phyloP scores from a whole-genome alignment of 805 yeast genomes.

The Saturnispora halmiae region DNA sequence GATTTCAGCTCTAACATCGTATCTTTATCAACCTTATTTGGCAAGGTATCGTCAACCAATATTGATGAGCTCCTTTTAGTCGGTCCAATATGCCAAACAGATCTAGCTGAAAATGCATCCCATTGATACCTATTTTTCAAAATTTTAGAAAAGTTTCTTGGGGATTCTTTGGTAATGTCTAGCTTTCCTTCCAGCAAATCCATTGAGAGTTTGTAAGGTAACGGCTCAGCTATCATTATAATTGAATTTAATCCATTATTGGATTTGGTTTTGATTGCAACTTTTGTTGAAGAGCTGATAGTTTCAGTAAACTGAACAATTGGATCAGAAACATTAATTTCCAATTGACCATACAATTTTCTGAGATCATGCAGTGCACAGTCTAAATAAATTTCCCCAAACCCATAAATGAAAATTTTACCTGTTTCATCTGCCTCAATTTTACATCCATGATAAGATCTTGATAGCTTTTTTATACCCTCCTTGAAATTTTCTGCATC shows the following conservation, averaged over 20 bases:
- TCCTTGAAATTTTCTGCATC: constrained; percentile 66
- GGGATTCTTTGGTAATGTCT: constrained; percentile 21
- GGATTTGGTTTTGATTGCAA: constrained; percentile 55
- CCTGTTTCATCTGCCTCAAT: constrained; percentile 84
- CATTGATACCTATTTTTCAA: constrained; percentile 56
- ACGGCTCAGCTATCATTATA: constrained; percentile 70
- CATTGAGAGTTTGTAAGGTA: constrained; percentile 42
- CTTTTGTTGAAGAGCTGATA: constrained; percentile 51
- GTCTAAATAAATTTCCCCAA: constrained; percentile 86
- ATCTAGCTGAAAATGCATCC: constrained; percentile 78
- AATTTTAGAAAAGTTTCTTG: constrained; percentile 42
- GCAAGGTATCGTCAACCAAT: constrained; percentile 60
- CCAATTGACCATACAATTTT: constrained; percentile 49
- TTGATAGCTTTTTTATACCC: constrained; percentile 56
- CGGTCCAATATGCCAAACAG: constrained; percentile 73
- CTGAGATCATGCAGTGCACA: constrained; percentile 73
- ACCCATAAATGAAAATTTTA: constrained; percentile 68
- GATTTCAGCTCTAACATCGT: constrained; percentile 38
- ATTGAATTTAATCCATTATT: constrained; percentile 46
- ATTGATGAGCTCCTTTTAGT: constrained; percentile 43
- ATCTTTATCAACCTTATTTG: constrained; percentile 57
- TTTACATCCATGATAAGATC: constrained; percentile 55
- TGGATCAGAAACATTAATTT: constrained; percentile 79
- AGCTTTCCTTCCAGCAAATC: constrained; percentile 47
- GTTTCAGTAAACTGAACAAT: constrained; percentile 75